A percentile compares a stretch with the other conserved stretches of the same genome.
Conservation (phyloP, 2,329 filamentous ascomycete genomes). For the Keithomyces neogunnii region DNA sequence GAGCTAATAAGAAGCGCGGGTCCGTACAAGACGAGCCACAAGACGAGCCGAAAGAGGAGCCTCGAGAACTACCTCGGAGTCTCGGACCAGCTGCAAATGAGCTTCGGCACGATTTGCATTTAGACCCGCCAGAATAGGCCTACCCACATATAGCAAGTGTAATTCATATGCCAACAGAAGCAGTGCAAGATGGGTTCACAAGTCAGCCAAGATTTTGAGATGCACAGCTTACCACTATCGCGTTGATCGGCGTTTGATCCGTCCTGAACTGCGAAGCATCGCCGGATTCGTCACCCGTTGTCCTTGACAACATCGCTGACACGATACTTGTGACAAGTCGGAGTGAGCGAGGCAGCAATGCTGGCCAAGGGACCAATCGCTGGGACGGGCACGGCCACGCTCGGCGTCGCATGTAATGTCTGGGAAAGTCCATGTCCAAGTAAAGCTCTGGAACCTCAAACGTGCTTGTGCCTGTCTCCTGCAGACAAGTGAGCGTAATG, state of each 20-base stretch:
- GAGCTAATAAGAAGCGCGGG: too few species aligned
- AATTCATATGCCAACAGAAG: too few species aligned
- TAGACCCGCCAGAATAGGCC: too few species aligned
- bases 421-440: constrained; percentile 1
- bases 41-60: too few species aligned
- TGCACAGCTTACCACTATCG: not conserved
- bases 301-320: not conserved
- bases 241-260: not conserved
- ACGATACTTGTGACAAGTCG: not conserved
- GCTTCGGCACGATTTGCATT: too few species aligned
- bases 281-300: not conserved
- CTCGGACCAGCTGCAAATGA: too few species aligned
- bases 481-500: not conserved
- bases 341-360: not conserved
- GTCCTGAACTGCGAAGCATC: not conserved
- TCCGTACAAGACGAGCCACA: too few species aligned
- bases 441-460: not conserved
- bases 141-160: too few species aligned
- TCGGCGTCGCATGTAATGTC: not conserved
- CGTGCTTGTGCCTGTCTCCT: not conserved
- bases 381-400: not conserved
- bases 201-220: not conserved
- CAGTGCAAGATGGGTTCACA: too few species aligned
- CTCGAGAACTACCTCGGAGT: too few species aligned
- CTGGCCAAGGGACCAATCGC: not conserved